Percentiles rank a stretch among this genome's conserved stretches.
Conservation (phyloP, 2,329 filamentous ascomycete genomes). For the Mycocentrospora acerina region DNA sequence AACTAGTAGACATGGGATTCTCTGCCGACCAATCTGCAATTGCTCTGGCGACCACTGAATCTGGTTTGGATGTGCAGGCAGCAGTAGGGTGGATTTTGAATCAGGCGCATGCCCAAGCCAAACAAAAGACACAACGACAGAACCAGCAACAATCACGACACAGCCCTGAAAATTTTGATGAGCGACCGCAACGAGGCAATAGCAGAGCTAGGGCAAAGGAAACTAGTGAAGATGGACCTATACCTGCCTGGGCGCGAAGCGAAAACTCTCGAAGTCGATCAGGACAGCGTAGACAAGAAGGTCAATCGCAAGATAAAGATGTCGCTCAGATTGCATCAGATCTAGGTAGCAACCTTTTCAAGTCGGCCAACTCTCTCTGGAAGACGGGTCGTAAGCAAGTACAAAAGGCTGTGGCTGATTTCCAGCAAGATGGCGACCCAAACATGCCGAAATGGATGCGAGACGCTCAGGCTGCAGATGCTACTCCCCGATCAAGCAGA, state of each 20-base stretch:
- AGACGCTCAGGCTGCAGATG: conserved; percentile 56
- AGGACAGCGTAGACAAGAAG: conserved; percentile 53
- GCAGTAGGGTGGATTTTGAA: conserved; percentile 89
- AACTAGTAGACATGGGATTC: conserved; percentile 95
- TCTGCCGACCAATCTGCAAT: conserved; percentile 77
- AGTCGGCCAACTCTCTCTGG: conserved; percentile 93
- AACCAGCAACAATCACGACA: conserved; percentile 27
- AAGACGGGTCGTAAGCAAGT: conserved; percentile 92
- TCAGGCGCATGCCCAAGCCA: conserved; percentile 83
- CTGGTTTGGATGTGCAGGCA: conserved; percentile 77
- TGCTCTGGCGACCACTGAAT: conserved; percentile 77
- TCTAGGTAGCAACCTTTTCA: conserved; percentile 80
- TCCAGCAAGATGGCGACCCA: conserved; percentile 71
- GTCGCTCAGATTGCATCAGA: conserved; percentile 79
- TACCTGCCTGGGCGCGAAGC: conserved; percentile 65
- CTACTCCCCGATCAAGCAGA: conserved; percentile 24
- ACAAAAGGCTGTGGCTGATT: conserved; percentile 87
- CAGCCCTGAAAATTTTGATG: conserved; percentile 27
- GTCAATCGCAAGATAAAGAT: conserved; percentile 65
- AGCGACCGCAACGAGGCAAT: conserved; percentile 24
- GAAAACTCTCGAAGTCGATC: conserved; percentile 54
- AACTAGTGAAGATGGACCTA: conserved; percentile 34
- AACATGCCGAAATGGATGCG: conserved; percentile 96
- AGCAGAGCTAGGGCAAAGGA: conserved; percentile 34
- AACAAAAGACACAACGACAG: conserved; percentile 61